These are phyloP conservation scores for Diaporthe destruens DNA, from an alignment of 2,329 filamentous ascomycete species.

Conservation along the genomic window DNA sequence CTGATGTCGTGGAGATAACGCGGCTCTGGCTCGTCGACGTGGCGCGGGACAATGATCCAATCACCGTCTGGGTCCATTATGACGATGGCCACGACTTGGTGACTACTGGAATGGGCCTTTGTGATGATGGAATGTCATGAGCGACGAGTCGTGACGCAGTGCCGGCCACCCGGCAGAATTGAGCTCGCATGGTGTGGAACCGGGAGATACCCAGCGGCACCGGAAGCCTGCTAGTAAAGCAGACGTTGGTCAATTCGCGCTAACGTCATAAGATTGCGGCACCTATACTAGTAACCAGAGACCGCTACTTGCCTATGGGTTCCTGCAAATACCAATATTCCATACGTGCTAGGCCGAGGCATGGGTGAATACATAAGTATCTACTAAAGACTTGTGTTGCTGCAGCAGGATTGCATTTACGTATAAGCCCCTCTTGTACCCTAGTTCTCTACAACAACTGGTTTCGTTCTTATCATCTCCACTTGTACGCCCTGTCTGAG, in stretches of 20 bases:
- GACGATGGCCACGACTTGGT: too few relatives aligned
- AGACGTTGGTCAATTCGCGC: background rate
- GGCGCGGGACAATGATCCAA: conserved; percentile 9
- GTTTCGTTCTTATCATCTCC: background rate
- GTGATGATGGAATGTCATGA: background rate
- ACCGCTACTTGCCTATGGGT: background rate
- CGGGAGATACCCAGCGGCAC: conserved; percentile 3
- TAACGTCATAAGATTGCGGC: background rate
- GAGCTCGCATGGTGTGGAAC: conserved; percentile 4
- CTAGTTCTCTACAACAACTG: background rate
- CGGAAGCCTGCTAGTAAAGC: conserved; percentile 6
- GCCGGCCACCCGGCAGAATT: background rate
- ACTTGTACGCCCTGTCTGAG: too few relatives aligned
- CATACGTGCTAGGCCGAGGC: too few relatives aligned
- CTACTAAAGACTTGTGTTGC: background rate
- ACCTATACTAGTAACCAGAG: background rate
- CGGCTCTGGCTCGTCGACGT: background rate
- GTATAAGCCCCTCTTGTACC: background rate
- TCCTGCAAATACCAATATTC: background rate
- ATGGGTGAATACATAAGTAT: too few relatives aligned
- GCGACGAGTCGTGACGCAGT: background rate
- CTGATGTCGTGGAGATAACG: conserved; percentile 53
- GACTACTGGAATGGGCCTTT: background rate
- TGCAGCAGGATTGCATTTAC: background rate
- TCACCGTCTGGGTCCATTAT: conserved; percentile 16